Conservation (phyloP, 2,329 filamentous ascomycete genomes). For the Sodiomyces alkalinus region DNA sequence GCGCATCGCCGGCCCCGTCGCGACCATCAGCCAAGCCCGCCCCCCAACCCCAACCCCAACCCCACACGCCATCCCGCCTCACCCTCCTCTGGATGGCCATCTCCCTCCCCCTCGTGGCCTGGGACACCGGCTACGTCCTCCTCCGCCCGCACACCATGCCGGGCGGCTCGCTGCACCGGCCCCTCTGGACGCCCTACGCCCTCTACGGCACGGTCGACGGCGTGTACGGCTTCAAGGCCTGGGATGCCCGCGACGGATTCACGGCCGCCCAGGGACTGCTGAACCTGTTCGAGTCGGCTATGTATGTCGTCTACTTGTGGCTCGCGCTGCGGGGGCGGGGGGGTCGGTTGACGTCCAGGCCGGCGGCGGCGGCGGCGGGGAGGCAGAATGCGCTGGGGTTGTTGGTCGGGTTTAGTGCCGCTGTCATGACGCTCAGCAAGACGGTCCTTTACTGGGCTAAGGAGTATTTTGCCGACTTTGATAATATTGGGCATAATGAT, state of each 20-base stretch:
- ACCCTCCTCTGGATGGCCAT: constrained; percentile 56
- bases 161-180: constrained; percentile 55
- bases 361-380: constrained; percentile 16
- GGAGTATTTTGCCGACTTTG: constrained; percentile 39
- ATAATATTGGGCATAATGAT: constrained; percentile 42
- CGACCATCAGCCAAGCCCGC: no score
- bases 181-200: constrained; percentile 62
- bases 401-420: constrained; percentile 33
- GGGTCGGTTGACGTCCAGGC: constrained; percentile 9
- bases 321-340: constrained; percentile 14
- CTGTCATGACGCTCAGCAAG: constrained; percentile 47
- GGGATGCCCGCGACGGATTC: constrained; percentile 54
- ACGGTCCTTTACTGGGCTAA: constrained; percentile 45
- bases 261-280: constrained; percentile 57
- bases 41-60: no score
- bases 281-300: constrained; percentile 51
- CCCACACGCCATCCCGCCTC: constrained; percentile 27
- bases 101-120: constrained; percentile 63
- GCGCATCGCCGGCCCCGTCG: constrained; percentile 12
- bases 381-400: constrained; percentile 27
- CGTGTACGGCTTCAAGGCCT: constrained; percentile 67
- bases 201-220: constrained; percentile 70
- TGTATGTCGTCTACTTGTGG: constrained; percentile 44
- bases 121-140: constrained; percentile 71
- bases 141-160: constrained; percentile 71